These are phyloP conservation scores for Auxenochlorella pyrenoidosa DNA, from an alignment of 139 green algal species.

Conservation along the genomic window DNA sequence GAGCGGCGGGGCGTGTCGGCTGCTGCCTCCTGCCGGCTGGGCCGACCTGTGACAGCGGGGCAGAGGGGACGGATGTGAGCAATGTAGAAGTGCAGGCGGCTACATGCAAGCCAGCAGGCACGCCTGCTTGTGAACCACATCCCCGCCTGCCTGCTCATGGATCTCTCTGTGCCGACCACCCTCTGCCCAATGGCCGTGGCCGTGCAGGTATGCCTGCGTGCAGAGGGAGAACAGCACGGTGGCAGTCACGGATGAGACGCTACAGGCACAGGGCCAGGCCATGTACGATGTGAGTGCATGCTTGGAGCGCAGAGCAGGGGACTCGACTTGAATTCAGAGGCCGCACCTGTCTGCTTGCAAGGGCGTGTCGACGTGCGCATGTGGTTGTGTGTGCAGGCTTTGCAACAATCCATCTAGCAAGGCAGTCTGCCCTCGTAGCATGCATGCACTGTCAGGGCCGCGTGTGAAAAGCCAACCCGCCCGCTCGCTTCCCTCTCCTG, in stretches of 20 bases:
- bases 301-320: too few relatives aligned
- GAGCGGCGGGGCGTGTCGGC: neutral
- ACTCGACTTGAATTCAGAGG: neutral
- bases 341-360: neutral
- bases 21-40: too few relatives aligned
- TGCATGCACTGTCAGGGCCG: neutral
- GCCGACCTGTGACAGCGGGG: too few relatives aligned
- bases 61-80: too few relatives aligned
- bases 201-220: neutral
- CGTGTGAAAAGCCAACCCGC: neutral
- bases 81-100: too few relatives aligned
- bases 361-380: too few relatives aligned
- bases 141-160: too few relatives aligned
- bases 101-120: too few relatives aligned
- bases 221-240: neutral
- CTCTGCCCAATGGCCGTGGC: neutral
- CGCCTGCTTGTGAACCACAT: too few relatives aligned
- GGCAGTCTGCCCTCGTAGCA: neutral
- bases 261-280: neutral
- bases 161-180: too few relatives aligned
- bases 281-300: neutral
- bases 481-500: neutral
- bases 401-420: neutral
- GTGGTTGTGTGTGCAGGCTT: neutral
- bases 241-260: neutral